Conservation (phyloP, 2,329 filamentous ascomycete genomes). For the Ceratocystis huliohia region DNA sequence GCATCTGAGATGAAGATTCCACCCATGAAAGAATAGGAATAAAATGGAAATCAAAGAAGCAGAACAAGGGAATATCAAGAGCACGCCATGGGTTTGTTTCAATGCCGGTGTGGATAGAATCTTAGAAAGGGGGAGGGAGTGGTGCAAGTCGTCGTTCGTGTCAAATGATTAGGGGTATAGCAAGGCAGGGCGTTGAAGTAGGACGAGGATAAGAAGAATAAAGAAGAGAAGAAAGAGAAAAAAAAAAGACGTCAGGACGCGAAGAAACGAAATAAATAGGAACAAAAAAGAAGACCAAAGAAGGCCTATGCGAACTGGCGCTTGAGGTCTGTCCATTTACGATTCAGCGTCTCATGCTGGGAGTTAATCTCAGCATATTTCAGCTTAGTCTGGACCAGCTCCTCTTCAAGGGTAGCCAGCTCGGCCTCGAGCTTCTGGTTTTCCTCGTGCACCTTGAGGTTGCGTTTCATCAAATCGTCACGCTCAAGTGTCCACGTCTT, state of each 20-base stretch:
- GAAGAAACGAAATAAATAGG: background rate
- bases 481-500: slow-evolving; percentile 69
- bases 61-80: background rate
- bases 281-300: background rate
- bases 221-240: slow-evolving; percentile 8
- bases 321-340: slow-evolving; percentile 66
- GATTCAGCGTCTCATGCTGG: slow-evolving; percentile 56
- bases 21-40: background rate
- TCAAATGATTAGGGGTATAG: background rate
- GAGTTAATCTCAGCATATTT: slow-evolving; percentile 75
- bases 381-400: slow-evolving; percentile 89
- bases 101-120: too few relatives aligned
- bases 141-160: background rate
- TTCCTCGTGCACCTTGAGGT: slow-evolving; percentile 86
- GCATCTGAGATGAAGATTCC: too few relatives aligned
- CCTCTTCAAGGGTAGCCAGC: slow-evolving; percentile 80
- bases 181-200: background rate
- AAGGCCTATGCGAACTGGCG: slow-evolving; percentile 37
- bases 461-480: slow-evolving; percentile 82
- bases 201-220: background rate
- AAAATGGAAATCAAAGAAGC: slow-evolving; percentile 8
- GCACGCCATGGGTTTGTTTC: too few relatives aligned
- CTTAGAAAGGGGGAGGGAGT: background rate
- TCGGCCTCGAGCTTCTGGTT: slow-evolving; percentile 81
- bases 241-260: background rate